Base-by-base conservation (phyloP, 345 rosid species). In the Citrus sp. region DNA sequence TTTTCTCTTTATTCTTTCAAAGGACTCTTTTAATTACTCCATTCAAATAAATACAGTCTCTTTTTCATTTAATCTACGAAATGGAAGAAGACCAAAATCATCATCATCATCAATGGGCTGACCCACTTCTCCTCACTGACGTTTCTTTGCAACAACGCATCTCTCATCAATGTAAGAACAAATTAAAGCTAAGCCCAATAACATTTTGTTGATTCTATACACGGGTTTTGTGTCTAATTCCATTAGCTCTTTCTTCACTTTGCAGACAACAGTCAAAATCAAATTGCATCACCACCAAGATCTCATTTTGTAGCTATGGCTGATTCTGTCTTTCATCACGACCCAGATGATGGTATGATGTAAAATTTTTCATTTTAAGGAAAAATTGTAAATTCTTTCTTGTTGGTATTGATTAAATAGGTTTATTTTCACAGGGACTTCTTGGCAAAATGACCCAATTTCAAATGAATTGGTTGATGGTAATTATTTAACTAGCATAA, bases 121-220 rank as follows among this genome's bases (percentile, higher is more conserved):
- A 84, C 83, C 89, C 90, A 56, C 86, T 87, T 85, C 82, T 87
- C 70, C 79, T 84, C 42, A 78, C 85, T n/a, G 90, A 88, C 83
- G 87, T 74, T 79, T 82, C 88, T 70, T 55, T 18, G 69, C 87
- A 75, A 56, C 78, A 80, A 65, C 79, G 21, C 34, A 5, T 5
- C 58, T 80, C 78, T 9, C 16, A 34, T 46, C 80, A 78, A 40
- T 42, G 90, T 90, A 82, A 88, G 83, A 60, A 74, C 16, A 9
- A 24, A 42, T 73, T n/a, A 19, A 1, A 28, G 60, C 37, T 28
- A 2, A 51, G 1, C 9, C 74, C 59, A 25, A 25, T 10, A 32
- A 22, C 10, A 32, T 72, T 12, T 28, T 21, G 24, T 70, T 10
- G 37, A 30, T 37, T 22, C 37, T 12, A 4, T 27, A 8, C 28